These are phyloP conservation scores for Salisapilia sapeloensis DNA, from an alignment of 352 stramenopile species.

Conservation along the genomic window DNA sequence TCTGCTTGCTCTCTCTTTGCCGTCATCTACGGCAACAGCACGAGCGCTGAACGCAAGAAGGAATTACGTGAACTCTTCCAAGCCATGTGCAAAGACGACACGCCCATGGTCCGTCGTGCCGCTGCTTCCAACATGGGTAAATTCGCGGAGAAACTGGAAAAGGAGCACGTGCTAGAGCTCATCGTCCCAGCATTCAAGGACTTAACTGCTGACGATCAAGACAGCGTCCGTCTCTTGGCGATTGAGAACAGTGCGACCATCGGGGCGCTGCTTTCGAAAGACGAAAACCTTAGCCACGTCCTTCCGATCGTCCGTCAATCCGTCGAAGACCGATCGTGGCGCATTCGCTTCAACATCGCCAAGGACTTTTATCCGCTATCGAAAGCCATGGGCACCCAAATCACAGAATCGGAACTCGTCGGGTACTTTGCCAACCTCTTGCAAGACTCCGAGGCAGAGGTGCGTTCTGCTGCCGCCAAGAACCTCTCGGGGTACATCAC, in stretches of 20 bases:
- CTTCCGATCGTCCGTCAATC: slow-evolving; percentile 59
- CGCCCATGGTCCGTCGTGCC: slow-evolving; percentile 72
- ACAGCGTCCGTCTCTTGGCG: slow-evolving; percentile 87
- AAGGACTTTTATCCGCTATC: slow-evolving; percentile 86
- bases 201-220: slow-evolving; percentile 86
- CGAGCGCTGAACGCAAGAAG: slow-evolving; percentile 45
- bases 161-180: slow-evolving; percentile 43
- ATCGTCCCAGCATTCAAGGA: slow-evolving; percentile 78
- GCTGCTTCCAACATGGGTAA: slow-evolving; percentile 71
- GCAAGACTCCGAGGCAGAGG: slow-evolving; percentile 86
- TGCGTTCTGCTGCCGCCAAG: slow-evolving; percentile 82
- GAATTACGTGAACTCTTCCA: slow-evolving; percentile 77
- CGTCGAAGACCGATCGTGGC: slow-evolving; percentile 81
- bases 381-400: slow-evolving; percentile 56
- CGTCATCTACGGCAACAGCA: slow-evolving; percentile 44
- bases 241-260: slow-evolving; percentile 80
- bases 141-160: slow-evolving; percentile 52
- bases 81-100: slow-evolving; percentile 71
- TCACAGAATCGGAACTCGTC: slow-evolving; percentile 79
- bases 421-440: slow-evolving; percentile 84
- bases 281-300: slow-evolving; percentile 62
- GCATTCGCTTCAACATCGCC: slow-evolving; percentile 87
- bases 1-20: slow-evolving; percentile 74
- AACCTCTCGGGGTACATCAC: slow-evolving; percentile 87
- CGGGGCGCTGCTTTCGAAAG: slow-evolving; percentile 40